A percentile compares a stretch with the other conserved stretches of the same genome.
Conservation (phyloP, 2,329 filamentous ascomycete genomes). For the Alternaria arbusti region DNA sequence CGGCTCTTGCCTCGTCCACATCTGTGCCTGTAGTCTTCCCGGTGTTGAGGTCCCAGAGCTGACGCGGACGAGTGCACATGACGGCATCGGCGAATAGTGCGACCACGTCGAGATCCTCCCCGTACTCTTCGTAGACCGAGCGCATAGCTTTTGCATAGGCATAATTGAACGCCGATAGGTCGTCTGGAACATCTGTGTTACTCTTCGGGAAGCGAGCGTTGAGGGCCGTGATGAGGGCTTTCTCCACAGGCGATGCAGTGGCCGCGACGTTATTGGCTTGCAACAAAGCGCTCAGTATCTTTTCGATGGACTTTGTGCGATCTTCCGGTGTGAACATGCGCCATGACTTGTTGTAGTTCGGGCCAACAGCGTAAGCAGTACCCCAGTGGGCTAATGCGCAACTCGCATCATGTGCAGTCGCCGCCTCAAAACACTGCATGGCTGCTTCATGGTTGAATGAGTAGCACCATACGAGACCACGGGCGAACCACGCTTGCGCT, state of each 20-base stretch:
- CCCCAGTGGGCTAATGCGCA: conserved; percentile 60
- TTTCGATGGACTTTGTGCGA: conserved; percentile 59
- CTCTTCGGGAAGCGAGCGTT: not conserved
- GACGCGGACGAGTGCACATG: conserved; percentile 68
- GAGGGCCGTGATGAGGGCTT: not conserved
- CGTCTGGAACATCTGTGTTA: not conserved
- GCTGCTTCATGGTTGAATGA: conserved; percentile 76
- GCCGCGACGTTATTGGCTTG: not conserved
- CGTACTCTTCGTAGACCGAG: conserved; percentile 56
- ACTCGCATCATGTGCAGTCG: conserved; percentile 56
- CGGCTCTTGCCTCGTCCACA: not conserved
- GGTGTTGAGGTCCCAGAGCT: conserved; percentile 63
- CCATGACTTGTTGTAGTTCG: conserved; percentile 80
- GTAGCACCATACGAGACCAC: conserved; percentile 72
- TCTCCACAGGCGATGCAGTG: not conserved
- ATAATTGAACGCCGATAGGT: conserved; percentile 46
- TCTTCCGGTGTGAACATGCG: conserved; percentile 63
- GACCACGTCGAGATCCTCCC: conserved; percentile 64
- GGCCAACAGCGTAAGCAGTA: conserved; percentile 70
- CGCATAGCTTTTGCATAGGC: conserved; percentile 66
- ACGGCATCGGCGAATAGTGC: conserved; percentile 66
- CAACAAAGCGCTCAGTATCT: conserved; percentile 53
- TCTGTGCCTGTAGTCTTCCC: conserved; percentile 54
- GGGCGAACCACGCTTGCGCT: conserved; percentile 67
- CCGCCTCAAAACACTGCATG: conserved; percentile 64